Percentiles rank a stretch among this genome's conserved stretches.
These are phyloP conservation scores for Rhynchospora tenuis DNA, from an alignment of 176 grass and related monocot species.

Conservation along the genomic window DNA sequence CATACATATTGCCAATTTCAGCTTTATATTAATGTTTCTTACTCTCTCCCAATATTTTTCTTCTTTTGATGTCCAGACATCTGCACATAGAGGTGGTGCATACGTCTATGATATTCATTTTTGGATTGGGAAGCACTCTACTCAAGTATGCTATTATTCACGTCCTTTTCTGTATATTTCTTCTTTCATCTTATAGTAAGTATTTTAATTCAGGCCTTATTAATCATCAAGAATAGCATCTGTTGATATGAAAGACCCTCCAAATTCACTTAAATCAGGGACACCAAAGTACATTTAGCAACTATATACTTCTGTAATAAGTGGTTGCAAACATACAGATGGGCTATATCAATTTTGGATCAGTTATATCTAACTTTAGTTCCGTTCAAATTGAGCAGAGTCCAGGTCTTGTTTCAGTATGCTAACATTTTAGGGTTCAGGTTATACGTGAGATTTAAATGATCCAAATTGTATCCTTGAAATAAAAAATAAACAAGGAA, in stretches of 20 bases:
- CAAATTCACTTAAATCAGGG: neutral
- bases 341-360: neutral
- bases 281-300: neutral
- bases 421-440: neutral
- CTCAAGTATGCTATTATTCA: conserved; percentile 26
- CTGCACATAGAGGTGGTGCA: conserved; percentile 23
- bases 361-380: neutral
- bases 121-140: conserved; percentile 44
- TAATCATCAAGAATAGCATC: neutral
- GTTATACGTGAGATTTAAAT: neutral
- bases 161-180: neutral
- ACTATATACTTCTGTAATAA: neutral
- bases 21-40: neutral
- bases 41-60: neutral
- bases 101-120: conserved; percentile 45
- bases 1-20: neutral
- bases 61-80: conserved; percentile 29
- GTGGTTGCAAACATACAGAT: neutral
- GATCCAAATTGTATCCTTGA: neutral
- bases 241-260: neutral
- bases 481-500: too few species aligned
- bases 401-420: neutral
- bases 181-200: neutral
- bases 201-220: neutral
- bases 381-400: neutral